Percentiles rank a stretch among this genome's conserved stretches.
Evolutionary conservation across 805 yeast genomes (phyloP).

Genomic region (Candida pseudofarinosa): DNA sequence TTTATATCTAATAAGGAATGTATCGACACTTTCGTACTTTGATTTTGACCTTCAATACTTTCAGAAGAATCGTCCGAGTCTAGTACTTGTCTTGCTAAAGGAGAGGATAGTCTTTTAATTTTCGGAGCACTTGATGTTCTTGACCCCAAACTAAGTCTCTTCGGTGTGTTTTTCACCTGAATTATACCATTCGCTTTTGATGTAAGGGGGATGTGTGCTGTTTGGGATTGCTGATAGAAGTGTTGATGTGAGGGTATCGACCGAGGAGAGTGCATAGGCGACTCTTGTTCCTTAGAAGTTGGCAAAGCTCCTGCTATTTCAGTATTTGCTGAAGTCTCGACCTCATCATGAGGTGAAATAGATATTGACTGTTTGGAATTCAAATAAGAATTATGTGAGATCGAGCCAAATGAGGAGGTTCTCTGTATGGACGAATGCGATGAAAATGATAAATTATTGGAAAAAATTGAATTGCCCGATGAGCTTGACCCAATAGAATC

Average conservation of each 20-base stretch:
- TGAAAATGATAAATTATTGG: slow-evolving; percentile 33
- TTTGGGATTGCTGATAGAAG: background rate
- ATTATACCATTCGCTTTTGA: background rate
- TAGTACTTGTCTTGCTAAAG: slow-evolving; percentile 9
- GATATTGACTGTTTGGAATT: slow-evolving; percentile 12
- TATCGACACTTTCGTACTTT: slow-evolving; percentile 18
- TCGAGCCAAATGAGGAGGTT: slow-evolving; percentile 26
- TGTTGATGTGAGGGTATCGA: slow-evolving; percentile 2
- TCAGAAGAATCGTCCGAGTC: slow-evolving; percentile 4
- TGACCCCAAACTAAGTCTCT: background rate
- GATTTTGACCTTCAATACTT: slow-evolving; percentile 2
- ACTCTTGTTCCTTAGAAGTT: background rate
- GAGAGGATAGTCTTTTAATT: slow-evolving; percentile 15
- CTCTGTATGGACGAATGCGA: slow-evolving; percentile 25
- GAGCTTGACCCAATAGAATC: slow-evolving; percentile 27
- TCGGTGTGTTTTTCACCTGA: background rate
- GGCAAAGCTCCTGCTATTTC: background rate
- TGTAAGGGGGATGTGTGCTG: background rate
- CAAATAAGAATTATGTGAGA: slow-evolving; percentile 16
- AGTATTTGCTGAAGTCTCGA: background rate
- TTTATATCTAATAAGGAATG: slow-evolving; percentile 14
- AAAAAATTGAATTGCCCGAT: slow-evolving; percentile 29
- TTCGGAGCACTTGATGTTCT: slow-evolving; percentile 4
- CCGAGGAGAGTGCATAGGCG: slow-evolving; percentile 4
- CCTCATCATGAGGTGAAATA: slow-evolving; percentile 17